These are phyloP conservation scores for Eutypella sp. DNA, from an alignment of 2,329 filamentous ascomycete genomes.

Conservation along the genomic window DNA sequence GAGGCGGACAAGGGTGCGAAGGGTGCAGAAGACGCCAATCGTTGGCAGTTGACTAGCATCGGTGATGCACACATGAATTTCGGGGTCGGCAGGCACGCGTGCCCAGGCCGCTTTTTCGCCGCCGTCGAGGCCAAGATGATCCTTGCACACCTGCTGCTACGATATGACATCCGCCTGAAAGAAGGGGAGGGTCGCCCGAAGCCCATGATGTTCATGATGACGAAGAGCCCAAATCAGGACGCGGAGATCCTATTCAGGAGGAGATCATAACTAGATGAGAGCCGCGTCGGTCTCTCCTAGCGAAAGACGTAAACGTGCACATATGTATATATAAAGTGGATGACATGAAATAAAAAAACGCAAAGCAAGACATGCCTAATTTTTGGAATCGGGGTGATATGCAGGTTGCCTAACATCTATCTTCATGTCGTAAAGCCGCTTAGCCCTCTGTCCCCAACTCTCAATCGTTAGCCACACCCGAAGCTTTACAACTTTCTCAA, in stretches of 20 bases:
- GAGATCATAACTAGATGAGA: no score
- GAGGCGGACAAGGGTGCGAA: conserved; percentile 11
- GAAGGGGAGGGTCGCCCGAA: conserved; percentile 23
- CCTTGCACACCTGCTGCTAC: conserved; percentile 34
- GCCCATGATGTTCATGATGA: conserved; percentile 30
- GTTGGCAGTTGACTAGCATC: conserved; percentile 30
- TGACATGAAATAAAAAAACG: no score
- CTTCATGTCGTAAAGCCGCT: no score
- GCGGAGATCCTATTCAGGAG: conserved; percentile 26
- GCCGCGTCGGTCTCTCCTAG: no score
- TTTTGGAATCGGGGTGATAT: no score
- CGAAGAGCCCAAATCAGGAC: conserved; percentile 25
- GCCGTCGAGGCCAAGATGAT: conserved; percentile 41
- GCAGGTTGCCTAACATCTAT: no score
- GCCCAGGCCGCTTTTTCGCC: conserved; percentile 41
- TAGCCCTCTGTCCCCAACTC: no score
- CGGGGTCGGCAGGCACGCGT: conserved; percentile 35
- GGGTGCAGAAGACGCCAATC: conserved; percentile 24
- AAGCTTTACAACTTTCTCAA: no score
- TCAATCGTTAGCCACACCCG: no score
- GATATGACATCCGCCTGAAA: conserved; percentile 32
- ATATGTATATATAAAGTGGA: no score
- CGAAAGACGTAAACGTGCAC: no score
- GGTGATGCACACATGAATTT: conserved; percentile 32
- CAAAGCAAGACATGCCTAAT: no score